Evolutionary conservation across 352 stramenopile species (phyloP), one percentile per base, ranked within the genome.

Genomic region (Pythium dissotocum): DNA sequence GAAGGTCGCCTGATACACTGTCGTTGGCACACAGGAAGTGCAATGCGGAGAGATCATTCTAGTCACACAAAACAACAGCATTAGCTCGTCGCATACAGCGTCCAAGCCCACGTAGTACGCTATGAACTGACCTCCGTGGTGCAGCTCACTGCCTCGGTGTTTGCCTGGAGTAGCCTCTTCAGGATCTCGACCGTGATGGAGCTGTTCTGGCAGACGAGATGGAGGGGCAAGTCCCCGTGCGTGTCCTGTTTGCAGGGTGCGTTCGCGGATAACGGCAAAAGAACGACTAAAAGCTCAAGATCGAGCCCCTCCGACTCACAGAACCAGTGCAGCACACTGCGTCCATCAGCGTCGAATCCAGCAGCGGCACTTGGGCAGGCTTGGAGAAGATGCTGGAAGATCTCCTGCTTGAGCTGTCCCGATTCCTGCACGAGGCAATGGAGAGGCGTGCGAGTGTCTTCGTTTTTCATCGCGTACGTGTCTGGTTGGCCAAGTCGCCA

Each of bases 281-380:
- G 18, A 3, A 28, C 58, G 26, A 62, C 40, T 44, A 86, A 46
- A 2, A 73, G 16, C 2, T 63, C 46, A 0, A 61, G 10, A 35
- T 63, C 42, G 13, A 85, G 26, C 10, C 72, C 65, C 4, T 67
- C 55, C 13, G 48, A 54, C 13, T 87, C 82, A 38, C 82, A 89
- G 18, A 85, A 46, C 79, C 77, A 90, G 36, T 92, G 84, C 3
- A 92, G 54, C 32, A 83, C 65, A 33, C 71, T 85, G n/a, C 82
- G 74, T 16, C 74, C 74, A 16, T 75, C 82, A 48, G 63, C 63
- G 69, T 92, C 82, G 18, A 72, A 44, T 6, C 82, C 63, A 6
- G 59, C 36, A 13, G 73, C 69, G 14, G 79, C 71, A 28, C 74
- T 70, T 0, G 76, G 68, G 18, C 70, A 83, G 4, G 49, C 72